Evolutionary conservation across 345 rosid genomes (phyloP), one percentile per base, ranked within the genome.

Genomic region (Lumnitzera racemosa): DNA sequence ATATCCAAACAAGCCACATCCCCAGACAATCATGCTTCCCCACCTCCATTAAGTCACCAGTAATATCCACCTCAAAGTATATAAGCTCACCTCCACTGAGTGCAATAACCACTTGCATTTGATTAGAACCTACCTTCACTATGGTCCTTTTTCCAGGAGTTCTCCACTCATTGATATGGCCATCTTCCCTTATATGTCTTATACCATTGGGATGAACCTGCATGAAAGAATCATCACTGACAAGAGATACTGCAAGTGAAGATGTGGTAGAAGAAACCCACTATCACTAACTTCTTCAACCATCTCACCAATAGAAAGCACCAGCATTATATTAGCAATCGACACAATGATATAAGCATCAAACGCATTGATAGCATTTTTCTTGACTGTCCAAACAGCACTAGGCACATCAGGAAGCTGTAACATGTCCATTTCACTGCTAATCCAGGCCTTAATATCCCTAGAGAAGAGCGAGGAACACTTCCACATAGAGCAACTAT

Each of bases 361-460:
- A 72, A 94, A 94, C 67, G 83, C 99, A 76, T 94, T 97, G 62
- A 67, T 83, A 31, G 72, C 73, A 66, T 79, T 94, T 83, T 90
- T 90, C 68, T 88, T 94, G 70, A 94, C 99, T 11, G 99, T 94
- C 99, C 99, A 94, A 49, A 90, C 97, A 27, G 99, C 99, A 88
- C 95, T 94, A 3, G 99, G 99, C 53, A 90, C 84, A 61, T 96
- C 99, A 65, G 99, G 99, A 75, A 94, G 99, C 90, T 81, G 96
- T 36, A 97, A 94, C 55, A 90, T 97, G 55, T 95, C 99, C 97
- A 90, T 94, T 78, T 94, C 99, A 55, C 84, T 83, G 58, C 99
- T 78, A 94, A 79, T 54, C 99, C 97, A 24, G 99, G 95, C 63
- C 95, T 86, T 53, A 94, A 65, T 63, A 94, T 88, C 81, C 99